Base-by-base conservation (phyloP, 495 filamentous ascomycete genomes). In the Recurvomyces mirabilis region DNA sequence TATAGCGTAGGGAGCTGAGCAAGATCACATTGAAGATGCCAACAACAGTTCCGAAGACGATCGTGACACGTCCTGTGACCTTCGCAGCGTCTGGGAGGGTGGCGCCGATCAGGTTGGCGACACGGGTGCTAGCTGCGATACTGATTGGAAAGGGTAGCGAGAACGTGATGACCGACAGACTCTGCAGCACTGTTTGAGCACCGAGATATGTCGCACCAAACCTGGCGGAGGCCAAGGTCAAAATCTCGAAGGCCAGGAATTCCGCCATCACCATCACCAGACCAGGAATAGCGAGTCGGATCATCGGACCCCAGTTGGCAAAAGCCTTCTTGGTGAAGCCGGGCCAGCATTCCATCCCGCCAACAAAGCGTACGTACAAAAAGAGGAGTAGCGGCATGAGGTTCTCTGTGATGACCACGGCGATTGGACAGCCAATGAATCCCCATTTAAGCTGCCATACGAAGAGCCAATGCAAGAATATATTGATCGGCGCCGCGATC, bases 221-320 rank as follows among this genome's bases (percentile, higher is more conserved):
- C 52, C 68, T 66, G 18, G 68, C 68, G 0, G 74, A 60, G 19
- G 63, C 58, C 4, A 78, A 61, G 1, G 72, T 74, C 29, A 78
- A 55, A 43, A 78, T 63, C 51, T 78, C 74, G 52, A 69, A 75
- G 29, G 73, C 71, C 6, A 93, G 72, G 61, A 77, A 89, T 58
- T 94, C 89, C 5, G 88, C 87, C 59, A 91, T 80, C 1, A 96
- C 82, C 85, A 94, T 94, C 31, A 93, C 62, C 57, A 94, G 74
- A 3, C 88, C 88, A 0, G 81, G 87, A 14, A 94, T 60, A 0
- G 87, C 85, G 13, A 95, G 78, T 39, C 73, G 68, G 55, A 95
- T 72, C 87, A 93, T 91, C 0, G 82, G 83, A 4, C 75, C 72
- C 87, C 87, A 94, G 60, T 93, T 93, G 15, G 67, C 65, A 35